Evolutionary conservation across 768 basidiomycete genomes (phyloP), one percentile per base, ranked within the genome.

Genomic region (Collybiopsis luxurians): DNA sequence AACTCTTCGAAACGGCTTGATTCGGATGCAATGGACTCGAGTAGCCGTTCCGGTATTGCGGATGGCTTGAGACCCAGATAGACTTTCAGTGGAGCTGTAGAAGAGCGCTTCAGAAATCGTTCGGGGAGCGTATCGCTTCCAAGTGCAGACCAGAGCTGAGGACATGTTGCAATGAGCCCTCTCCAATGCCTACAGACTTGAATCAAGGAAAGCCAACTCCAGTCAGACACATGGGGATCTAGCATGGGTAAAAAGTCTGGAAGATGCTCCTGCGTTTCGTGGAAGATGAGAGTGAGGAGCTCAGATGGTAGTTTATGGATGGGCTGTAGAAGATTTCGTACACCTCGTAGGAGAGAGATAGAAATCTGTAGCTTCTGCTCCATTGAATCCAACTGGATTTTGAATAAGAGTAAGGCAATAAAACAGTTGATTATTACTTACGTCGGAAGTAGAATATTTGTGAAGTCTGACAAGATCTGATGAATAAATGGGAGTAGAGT

Each of bases 111-210:
- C 9, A 60, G 28, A 11, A 31, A 60, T 10, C 39, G 55, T 46
- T 50, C 30, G n/a, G 59, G 55, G 12, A 60, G 42, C 5, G 47
- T 19, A 13, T 27, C 42, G 46, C 45, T 56, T 26, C 56, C 55
- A n/a, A 60, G 31, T 13, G 23, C 42, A 2, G 47, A 49, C 59
- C 59, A 60, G 13, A 60, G 59, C 21, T 43, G 30, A 30, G 47
- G 55, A 2, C 43, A 51, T 10, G 55, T 34, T n/a, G 59, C 59
- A 23, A 54, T 42, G 9, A 60, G 17, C 30, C 59, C 49, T 38
- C 59, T 55, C 59, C 59, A 60, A 17, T 51, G 59, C 7, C 59
- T 36, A 43, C 59, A 60, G 15, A 60, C 59, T 36, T 60, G 59
- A 21, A 60, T 19, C 19, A 60, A 40, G 17, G 27, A 51, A 23